Conservation (phyloP, 2,329 filamentous ascomycete species). For the Fusarium continuum region DNA sequence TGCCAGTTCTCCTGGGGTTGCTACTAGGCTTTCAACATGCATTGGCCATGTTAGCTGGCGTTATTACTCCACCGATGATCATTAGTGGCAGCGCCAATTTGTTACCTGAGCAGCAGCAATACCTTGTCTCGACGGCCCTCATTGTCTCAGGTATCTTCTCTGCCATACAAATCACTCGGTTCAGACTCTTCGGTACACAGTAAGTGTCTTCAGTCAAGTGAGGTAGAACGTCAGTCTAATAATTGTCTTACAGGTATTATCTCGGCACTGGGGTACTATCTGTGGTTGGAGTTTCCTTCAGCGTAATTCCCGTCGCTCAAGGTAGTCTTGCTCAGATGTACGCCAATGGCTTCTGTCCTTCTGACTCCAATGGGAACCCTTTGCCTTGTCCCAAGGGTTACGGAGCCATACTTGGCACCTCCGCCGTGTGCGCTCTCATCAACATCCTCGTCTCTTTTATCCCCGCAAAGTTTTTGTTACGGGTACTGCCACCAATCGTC, state of each 20-base stretch:
- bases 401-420: constrained; percentile 75
- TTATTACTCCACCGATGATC: constrained; percentile 83
- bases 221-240: not conserved
- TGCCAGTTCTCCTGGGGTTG: constrained; percentile 78
- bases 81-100: constrained; percentile 74
- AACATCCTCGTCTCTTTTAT: constrained; percentile 81
- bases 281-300: constrained; percentile 70
- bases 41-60: constrained; percentile 77
- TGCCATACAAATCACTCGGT: constrained; percentile 78
- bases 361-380: constrained; percentile 67
- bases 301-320: constrained; percentile 55
- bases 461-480: constrained; percentile 72
- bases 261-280: constrained; percentile 82
- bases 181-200: constrained; percentile 74
- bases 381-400: constrained; percentile 81
- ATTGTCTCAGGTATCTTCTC: constrained; percentile 83
- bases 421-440: constrained; percentile 70
- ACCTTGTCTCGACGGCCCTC: constrained; percentile 80
- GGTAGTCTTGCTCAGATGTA: constrained; percentile 83
- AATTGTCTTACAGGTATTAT: constrained; percentile 65
- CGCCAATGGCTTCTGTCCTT: constrained; percentile 72
- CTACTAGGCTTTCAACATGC: constrained; percentile 83
- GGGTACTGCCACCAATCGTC: constrained; percentile 81
- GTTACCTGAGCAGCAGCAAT: constrained; percentile 68
- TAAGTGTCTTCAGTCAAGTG: constrained; percentile 42